phyloP scores from a whole-genome alignment of 805 yeast genomes.

The Ogataea nakhonphanomensis region DNA sequence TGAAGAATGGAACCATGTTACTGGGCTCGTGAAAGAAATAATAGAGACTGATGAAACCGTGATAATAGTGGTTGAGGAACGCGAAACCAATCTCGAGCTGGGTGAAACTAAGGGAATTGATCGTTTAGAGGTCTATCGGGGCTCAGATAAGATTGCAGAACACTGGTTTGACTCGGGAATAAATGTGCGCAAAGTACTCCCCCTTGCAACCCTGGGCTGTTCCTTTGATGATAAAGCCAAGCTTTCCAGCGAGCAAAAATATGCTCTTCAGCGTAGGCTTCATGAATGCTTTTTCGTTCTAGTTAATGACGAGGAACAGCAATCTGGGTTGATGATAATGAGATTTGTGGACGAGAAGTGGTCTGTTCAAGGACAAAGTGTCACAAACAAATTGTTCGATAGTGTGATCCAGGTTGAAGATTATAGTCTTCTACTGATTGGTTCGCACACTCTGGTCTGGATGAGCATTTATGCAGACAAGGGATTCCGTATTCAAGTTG shows the following conservation, averaged over 20 bases:
- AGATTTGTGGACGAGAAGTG: slow-evolving; percentile 5
- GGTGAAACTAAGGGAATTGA: slow-evolving; percentile 5
- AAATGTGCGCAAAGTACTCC: slow-evolving; percentile 11
- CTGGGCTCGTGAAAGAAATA: slow-evolving; percentile 6
- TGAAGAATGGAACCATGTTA: neutral
- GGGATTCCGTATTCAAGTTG: neutral
- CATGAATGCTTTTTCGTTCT: slow-evolving; percentile 14
- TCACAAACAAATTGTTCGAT: slow-evolving; percentile 3
- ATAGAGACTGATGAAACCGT: neutral
- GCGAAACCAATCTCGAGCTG: slow-evolving; percentile 3
- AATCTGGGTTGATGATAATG: slow-evolving; percentile 5
- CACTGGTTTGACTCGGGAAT: slow-evolving; percentile 18
- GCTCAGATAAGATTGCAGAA: neutral
- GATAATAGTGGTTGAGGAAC: slow-evolving; percentile 3
- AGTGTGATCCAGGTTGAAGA: slow-evolving; percentile 4
- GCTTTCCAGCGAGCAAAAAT: slow-evolving; percentile 8
- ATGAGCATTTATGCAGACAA: slow-evolving; percentile 1
- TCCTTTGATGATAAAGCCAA: slow-evolving; percentile 9
- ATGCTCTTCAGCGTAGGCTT: neutral
- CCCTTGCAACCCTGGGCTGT: slow-evolving; percentile 1
- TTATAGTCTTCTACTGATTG: slow-evolving; percentile 14
- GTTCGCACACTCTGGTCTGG: slow-evolving; percentile 9
- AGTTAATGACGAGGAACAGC: slow-evolving; percentile 11
- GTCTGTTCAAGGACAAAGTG: slow-evolving; percentile 5
- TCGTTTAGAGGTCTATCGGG: slow-evolving; percentile 6